Evolutionary conservation across 306 rosid genomes (phyloP).

Genomic region (Chamaecrista fasciculata): DNA sequence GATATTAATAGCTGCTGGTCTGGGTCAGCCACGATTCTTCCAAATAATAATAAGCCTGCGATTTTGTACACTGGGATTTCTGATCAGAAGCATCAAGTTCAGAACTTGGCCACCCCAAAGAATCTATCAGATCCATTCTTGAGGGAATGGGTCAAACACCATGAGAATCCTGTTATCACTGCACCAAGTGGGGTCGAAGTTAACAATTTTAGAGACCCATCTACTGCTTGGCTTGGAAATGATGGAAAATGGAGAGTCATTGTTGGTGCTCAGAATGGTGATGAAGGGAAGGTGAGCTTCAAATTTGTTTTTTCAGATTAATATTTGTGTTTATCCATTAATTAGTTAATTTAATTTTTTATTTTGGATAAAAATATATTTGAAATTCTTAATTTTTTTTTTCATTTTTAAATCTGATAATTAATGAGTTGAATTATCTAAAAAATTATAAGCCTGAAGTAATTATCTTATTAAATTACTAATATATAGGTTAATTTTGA

Average conservation of each 20-base stretch:
- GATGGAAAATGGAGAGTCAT: slow-evolving; percentile 46
- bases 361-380: no score
- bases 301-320: no score
- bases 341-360: no score
- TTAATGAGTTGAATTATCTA: no score
- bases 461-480: no score
- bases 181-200: slow-evolving; percentile 36
- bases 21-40: slow-evolving; percentile 51
- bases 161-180: slow-evolving; percentile 47
- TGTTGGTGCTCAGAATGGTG: slow-evolving; percentile 41
- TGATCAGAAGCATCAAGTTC: slow-evolving; percentile 38
- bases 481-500: no score
- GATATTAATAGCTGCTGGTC: slow-evolving; percentile 54
- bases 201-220: slow-evolving; percentile 49
- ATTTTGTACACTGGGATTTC: slow-evolving; percentile 49
- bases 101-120: slow-evolving; percentile 44
- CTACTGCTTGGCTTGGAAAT: slow-evolving; percentile 55
- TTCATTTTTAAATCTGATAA: no score
- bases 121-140: slow-evolving; percentile 45
- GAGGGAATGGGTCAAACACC: slow-evolving; percentile 48
- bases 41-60: slow-evolving; percentile 24
- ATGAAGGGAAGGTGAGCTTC: slow-evolving; percentile 44
- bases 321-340: no score
- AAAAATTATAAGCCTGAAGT: no score
- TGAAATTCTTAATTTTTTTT: no score